Base-by-base conservation (phyloP, 106 monocot genomes). In the Dioscorea alata region DNA sequence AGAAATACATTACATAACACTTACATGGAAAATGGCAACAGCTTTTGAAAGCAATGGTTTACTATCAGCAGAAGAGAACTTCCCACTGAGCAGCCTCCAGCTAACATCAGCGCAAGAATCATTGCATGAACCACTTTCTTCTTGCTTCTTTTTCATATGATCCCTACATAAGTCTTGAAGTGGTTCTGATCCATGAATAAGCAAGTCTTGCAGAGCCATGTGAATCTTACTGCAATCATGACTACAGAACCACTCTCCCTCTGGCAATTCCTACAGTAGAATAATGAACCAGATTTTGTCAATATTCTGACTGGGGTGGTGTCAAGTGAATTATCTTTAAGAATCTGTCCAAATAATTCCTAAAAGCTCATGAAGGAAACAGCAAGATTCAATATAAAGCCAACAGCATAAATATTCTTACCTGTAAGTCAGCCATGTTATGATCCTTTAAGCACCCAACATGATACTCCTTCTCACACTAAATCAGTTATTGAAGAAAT, bases 381-480 rank as follows among this genome's bases (percentile, higher is more conserved):
- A 10, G 5, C 42, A 42, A 8, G 42, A 42, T 42, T 42, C 42
- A 42, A 10, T 4, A 42, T 42, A 42, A 42, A 42, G 10, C 42
- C 42, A 10, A 10, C 60, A 52, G 12, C 19, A 49, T 50, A 17
- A 63, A 48, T 5, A 31, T 65, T 13, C 15, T 71, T 31, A 90
- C 99, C 93, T 88, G 78, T 20, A 99, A 75, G 73, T 90, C 87
- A 65, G 76, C 87, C 83, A 99, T 93, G 42, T 74, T 73, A 61
- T 81, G 81, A 19, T 93, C 93, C 81, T 80, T 99, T 77, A 93
- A 65, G 70, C 93, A 99, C 14, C 93, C 90, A 69, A 99, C 87
- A 72, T 99, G 99, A 76, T 90, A 99, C 60, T 99, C 99, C 75
- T 77, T 99, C 73, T 93, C 93, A 66, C 93, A 93, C 99, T 99